phyloP scores from a whole-genome alignment of 208 protist genomes.

The Trypanosoma lewisi region DNA sequence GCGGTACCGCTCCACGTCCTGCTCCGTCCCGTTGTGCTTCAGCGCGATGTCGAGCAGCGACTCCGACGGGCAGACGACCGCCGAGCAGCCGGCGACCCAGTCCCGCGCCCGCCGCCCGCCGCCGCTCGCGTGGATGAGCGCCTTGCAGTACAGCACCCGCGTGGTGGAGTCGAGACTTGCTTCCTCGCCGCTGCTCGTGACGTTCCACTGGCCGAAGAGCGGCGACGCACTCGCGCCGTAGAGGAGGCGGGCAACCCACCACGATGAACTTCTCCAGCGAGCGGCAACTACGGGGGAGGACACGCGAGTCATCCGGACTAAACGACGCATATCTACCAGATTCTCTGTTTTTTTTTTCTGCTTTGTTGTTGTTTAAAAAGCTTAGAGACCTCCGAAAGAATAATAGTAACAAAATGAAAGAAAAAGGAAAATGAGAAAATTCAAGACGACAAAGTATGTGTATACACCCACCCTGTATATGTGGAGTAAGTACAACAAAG shows the following conservation, averaged over 20 bases:
- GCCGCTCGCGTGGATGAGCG: constrained; percentile 65
- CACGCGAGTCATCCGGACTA: neutral
- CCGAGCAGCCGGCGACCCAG: constrained; percentile 73
- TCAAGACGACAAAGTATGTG: no score
- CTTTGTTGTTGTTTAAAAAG: neutral
- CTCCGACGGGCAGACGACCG: constrained; percentile 39
- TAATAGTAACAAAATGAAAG: no score
- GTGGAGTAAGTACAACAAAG: no score
- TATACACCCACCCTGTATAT: no score
- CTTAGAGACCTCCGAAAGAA: no score
- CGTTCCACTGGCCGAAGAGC: constrained; percentile 43
- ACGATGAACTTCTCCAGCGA: constrained; percentile 1
- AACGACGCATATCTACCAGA: neutral
- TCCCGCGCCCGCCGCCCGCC: constrained; percentile 65
- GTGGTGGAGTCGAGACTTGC: neutral
- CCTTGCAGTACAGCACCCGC: constrained; percentile 79
- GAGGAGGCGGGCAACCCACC: constrained; percentile 49
- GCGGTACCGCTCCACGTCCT: constrained; percentile 52
- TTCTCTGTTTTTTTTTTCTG: neutral
- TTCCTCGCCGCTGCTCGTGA: constrained; percentile 31
- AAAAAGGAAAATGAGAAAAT: no score
- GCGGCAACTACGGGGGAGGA: neutral
- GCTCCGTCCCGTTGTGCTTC: constrained; percentile 54
- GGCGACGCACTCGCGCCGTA: constrained; percentile 54
- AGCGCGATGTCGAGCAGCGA: constrained; percentile 59